Conservation (phyloP, 129 eudicot species). For the Apium graveolens region DNA sequence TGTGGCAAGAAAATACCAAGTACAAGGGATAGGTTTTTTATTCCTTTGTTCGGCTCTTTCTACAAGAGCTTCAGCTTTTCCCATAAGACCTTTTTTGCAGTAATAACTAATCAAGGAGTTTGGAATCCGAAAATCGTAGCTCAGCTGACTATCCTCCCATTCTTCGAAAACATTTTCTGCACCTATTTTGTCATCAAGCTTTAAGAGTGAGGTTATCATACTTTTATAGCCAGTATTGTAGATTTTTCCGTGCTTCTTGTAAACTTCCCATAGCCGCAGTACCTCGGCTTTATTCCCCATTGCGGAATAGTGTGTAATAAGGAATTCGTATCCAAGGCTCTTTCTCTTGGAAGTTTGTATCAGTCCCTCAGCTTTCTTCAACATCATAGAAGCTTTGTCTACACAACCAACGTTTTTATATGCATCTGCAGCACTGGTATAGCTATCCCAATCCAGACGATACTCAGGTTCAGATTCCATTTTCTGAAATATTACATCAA, state of each 20-base stretch:
- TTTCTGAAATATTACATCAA: slow-evolving; percentile 26
- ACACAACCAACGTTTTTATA: background rate
- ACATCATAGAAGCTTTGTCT: slow-evolving; percentile 17
- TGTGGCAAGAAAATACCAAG: background rate
- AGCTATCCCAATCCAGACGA: slow-evolving; percentile 26
- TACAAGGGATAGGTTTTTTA: background rate
- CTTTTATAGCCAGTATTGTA: background rate
- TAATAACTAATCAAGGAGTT: background rate
- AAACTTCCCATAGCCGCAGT: slow-evolving; percentile 2
- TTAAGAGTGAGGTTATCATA: background rate
- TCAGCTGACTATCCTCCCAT: slow-evolving; percentile 1
- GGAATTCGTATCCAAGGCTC: background rate
- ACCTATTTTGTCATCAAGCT: slow-evolving; percentile 1
- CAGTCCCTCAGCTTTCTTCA: slow-evolving; percentile 38
- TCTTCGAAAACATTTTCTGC: background rate
- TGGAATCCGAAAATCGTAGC: background rate
- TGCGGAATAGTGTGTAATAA: background rate
- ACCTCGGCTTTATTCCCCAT: slow-evolving; percentile 6
- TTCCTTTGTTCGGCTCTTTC: background rate
- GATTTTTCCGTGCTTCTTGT: background rate
- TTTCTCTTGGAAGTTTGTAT: slow-evolving; percentile 6
- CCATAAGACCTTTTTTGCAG: background rate
- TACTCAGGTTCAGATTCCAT: slow-evolving; percentile 28
- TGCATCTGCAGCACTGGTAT: slow-evolving; percentile 34
- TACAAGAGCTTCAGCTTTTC: slow-evolving; percentile 1